Evolutionary conservation across 768 basidiomycete genomes (phyloP).

Genomic region (Lyophyllum shimeji): DNA sequence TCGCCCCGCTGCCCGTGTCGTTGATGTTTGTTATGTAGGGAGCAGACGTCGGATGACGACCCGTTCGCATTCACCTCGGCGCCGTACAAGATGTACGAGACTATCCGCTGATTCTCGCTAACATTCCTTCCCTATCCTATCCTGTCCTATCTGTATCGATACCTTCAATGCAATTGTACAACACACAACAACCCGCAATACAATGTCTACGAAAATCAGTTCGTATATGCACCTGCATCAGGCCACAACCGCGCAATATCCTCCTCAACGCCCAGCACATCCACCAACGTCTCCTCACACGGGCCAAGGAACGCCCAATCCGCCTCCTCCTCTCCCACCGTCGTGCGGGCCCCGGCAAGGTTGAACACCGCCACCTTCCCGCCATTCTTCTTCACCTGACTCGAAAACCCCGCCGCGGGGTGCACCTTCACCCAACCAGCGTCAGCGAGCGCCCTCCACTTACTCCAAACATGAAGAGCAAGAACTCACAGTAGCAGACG

Average conservation of each 20-base stretch:
- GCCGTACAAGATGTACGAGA: conserved; percentile 74
- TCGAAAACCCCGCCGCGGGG: conserved; percentile 34
- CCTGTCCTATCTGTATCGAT: not conserved
- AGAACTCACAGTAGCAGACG: conserved; percentile 35
- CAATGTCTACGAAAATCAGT: not conserved
- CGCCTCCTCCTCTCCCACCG: conserved; percentile 35
- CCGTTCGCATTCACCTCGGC: conserved; percentile 67
- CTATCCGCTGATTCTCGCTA: conserved; percentile 74
- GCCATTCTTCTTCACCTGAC: conserved; percentile 29
- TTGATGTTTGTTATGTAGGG: conserved; percentile 28
- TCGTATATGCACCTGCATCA: not conserved
- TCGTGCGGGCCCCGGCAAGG: conserved; percentile 29
- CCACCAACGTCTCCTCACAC: conserved; percentile 43
- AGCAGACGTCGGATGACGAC: conserved; percentile 58
- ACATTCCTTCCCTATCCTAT: not conserved
- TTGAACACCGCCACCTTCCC: conserved; percentile 43
- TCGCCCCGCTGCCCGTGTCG: too few relatives aligned
- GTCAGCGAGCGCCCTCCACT: too few relatives aligned
- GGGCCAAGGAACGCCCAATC: conserved; percentile 50
- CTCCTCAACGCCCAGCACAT: conserved; percentile 29
- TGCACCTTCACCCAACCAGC: conserved; percentile 25
- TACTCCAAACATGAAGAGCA: too few relatives aligned
- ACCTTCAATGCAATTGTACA: not conserved
- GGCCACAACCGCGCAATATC: conserved; percentile 12
- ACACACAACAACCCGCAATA: too few relatives aligned